Base-by-base conservation (phyloP, 805 yeast species). In the Tetrapisispora pingtungensis region DNA sequence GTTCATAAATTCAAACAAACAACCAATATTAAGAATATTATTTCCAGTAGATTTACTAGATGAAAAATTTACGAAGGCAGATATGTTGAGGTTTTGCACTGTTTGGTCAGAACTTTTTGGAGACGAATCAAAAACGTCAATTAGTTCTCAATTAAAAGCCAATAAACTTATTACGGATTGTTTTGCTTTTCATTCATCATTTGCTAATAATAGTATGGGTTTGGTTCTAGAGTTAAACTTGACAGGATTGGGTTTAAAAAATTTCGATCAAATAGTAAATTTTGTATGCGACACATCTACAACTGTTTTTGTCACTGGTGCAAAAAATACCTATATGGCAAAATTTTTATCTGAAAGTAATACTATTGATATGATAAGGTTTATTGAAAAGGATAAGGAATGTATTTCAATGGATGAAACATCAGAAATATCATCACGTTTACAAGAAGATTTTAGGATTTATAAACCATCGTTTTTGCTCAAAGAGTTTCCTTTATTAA, bases 51-150 rank as follows among this genome's bases (percentile, higher is more conserved):
- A 40, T 4, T 39, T 46, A 1, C 42, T 42, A 1, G 18, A 30
- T 7, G 32, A 49, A 13, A 13, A 39, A 7, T 55, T 61, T 12
- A 31, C 56, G 0, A 10, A 47, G 5, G 55, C 46, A 33, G 64
- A 66, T 20, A 13, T 61, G 1, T 34, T 44, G 10, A 55, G 69
- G 10, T 69, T 64, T 37, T 61, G 65, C 27, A 59, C 59, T 10
- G 57, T 71, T 3, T 78, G 86, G 81, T 70, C 77, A 43, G 73
- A 74, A 39, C 43, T 81, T 0, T 61, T 81, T 41, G 90, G 90
- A 1, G 80, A 78, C 57, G 90, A 83, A 60, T 61, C 77, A 4
- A 45, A 50, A 1, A 72, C 72, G 0, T 74, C 86, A 0, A 54
- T 82, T 6, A 71, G 72, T 48, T 58, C 68, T 5, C 54, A 52